Evolutionary conservation across 169 alveolate genomes (phyloP), one percentile per base, ranked within the genome.

Genomic region (Cryptosporidium sp.): DNA sequence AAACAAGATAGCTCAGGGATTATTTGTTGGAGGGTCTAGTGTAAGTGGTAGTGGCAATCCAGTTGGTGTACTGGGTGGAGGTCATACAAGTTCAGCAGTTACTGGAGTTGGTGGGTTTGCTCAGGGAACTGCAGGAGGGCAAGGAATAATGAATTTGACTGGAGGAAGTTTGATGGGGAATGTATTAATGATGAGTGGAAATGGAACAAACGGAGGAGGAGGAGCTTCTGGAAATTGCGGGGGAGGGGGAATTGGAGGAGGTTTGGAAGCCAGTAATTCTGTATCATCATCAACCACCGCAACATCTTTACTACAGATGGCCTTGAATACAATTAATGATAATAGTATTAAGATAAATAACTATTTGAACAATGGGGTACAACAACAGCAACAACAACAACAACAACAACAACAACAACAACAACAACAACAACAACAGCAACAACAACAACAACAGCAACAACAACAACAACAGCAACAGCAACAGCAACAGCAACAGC

Each of bases 251-350:
- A 23, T 23, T 60, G 56, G 23, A 48, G 56, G 56, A 71, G 39
- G 29, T 51, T 16, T 71, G 14, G 85, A 71, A 10, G 48, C 48
- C n/a, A 60, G 21, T 75, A n/a, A 18, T 52, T 0, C n/a, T 3
- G 65, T 44, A 23, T 21, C 86, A 23, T 18, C 51, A 56, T 14
- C 73, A 31, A n/a, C 86, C n/a, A 16, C 56, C 0, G 70, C 86
- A 58, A 75, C 71, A 8, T 75, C 86, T 14, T 39, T 75, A 39
- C 31, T 75, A 21, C 86, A 75, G 58, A 75, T 75, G 31, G 86
- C 86, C 6, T 75, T 75, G 45, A 75, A 75, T 37, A 58, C 86
- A 18, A 75, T 75, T 52, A 75, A 75, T 58, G 72, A 75, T 61
- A 75, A 75, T 75, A 60, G 58, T 61, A 75, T 58, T 58, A 75